Evolutionary conservation across 768 basidiomycete genomes (phyloP), one percentile per base, ranked within the genome.

Genomic region (Tricholoma flavovirens): DNA sequence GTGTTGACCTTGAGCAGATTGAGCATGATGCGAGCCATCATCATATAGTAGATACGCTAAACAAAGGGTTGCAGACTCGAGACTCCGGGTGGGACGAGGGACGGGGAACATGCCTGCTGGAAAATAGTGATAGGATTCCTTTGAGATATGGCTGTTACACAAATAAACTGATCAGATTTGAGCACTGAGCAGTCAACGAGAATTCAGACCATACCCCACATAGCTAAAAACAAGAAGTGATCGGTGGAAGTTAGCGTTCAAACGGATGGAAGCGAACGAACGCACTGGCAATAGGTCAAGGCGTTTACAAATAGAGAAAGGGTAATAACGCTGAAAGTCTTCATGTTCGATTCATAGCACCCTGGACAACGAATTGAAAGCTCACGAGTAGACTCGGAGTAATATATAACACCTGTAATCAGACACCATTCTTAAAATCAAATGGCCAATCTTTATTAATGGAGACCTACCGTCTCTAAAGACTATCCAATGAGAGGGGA

Each of bases 291-390:
- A 60, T 67, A 71, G 15, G 70, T 68, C 33, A 72, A 36, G 51
- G 70, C 69, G 62, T 82, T 82, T 21, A 75, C 64, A 10, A 80
- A 58, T 59, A 78, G 79, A 12, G 75, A 75, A 6, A 76, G 56
- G 1, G 72, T 77, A 77, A 82, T 80, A 42, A 76, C 69, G 5
- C 81, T 82, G 38, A 22, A 26, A 9, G 32, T 55, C 12, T 75
- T 49, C 45, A 42, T 11, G 29, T 30, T 26, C 14, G 15, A n/a
- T 26, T 30, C 26, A 17, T 17, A n/a, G 24, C 46, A 15, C 15
- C n/a, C n/a, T 21, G 24, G 24, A 26, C 24, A 48, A 7, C 14
- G 26, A 19, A 53, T 30, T 7, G n/a, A 26, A 19, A 24, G 22
- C 40, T 53, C 40, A 53, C 38, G 40, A 26, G 17, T 42, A 53